phyloP scores from a whole-genome alignment of 495 filamentous ascomycete genomes.

The Aspergillus cristatus region DNA sequence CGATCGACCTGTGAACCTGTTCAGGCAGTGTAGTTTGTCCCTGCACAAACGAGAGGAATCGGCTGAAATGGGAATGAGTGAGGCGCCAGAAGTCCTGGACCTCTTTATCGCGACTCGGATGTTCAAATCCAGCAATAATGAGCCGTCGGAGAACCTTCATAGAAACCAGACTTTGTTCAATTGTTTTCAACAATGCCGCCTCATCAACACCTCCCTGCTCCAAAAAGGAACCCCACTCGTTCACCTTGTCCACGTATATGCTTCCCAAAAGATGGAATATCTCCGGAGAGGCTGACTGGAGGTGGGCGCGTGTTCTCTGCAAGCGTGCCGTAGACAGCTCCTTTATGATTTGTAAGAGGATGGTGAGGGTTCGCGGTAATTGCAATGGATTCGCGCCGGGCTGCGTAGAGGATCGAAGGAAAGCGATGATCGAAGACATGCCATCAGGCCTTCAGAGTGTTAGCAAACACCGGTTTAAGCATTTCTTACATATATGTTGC shows the following conservation, averaged over 20 bases:
- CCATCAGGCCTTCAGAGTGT: constrained; percentile 36
- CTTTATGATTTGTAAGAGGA: constrained; percentile 79
- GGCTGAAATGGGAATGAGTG: constrained; percentile 59
- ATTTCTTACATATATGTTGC: neutral
- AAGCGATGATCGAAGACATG: constrained; percentile 45
- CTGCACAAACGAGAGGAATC: constrained; percentile 45
- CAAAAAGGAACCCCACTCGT: constrained; percentile 59
- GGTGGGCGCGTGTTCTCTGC: constrained; percentile 53
- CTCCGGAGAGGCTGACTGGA: constrained; percentile 71
- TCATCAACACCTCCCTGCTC: constrained; percentile 46
- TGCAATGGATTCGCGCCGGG: constrained; percentile 38
- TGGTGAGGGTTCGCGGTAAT: constrained; percentile 62
- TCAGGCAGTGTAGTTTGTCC: constrained; percentile 17
- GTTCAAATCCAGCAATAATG: constrained; percentile 70
- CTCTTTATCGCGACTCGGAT: constrained; percentile 65
- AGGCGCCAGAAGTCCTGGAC: constrained; percentile 70
- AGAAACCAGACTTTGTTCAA: constrained; percentile 66
- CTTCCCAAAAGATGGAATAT: constrained; percentile 65
- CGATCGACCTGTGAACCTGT: constrained; percentile 44
- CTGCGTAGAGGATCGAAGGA: constrained; percentile 45
- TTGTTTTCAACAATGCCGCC: constrained; percentile 45
- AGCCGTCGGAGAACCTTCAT: constrained; percentile 76
- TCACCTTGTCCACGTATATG: constrained; percentile 67
- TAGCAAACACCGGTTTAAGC: constrained; percentile 2
- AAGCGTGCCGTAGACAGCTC: constrained; percentile 76